These are phyloP conservation scores for Uncinocarpus reesii DNA, from an alignment of 2,329 filamentous ascomycete species.

Conservation along the genomic window DNA sequence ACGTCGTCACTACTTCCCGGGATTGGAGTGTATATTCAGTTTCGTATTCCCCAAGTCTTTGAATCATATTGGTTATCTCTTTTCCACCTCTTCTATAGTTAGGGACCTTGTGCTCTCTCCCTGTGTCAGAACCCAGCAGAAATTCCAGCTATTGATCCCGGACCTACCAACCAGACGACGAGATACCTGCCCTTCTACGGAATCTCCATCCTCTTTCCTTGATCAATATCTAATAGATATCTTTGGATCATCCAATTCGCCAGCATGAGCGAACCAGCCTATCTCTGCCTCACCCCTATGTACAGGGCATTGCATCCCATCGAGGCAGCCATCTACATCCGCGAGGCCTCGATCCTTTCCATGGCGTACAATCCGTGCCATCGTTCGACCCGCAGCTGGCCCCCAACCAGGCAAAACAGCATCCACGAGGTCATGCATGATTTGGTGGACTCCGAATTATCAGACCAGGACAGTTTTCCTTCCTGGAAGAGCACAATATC, in stretches of 20 bases:
- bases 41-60: not conserved
- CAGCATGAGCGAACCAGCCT: slow-evolving; percentile 7
- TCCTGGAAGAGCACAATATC: slow-evolving; percentile 3
- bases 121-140: too few species aligned
- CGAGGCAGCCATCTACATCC: not conserved
- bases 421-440: not conserved
- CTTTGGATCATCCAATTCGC: not conserved
- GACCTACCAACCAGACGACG: too few species aligned
- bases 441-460: not conserved
- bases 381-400: not conserved
- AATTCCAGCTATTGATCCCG: too few species aligned
- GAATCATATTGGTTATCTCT: too few species aligned
- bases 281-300: slow-evolving; percentile 10
- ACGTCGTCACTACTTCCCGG: too few species aligned
- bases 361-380: not conserved
- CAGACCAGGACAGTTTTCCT: not conserved
- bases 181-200: too few species aligned
- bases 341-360: not conserved
- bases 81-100: too few species aligned
- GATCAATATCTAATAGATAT: too few species aligned
- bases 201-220: too few species aligned
- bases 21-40: not conserved
- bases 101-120: too few species aligned
- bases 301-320: not conserved
- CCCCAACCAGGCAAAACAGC: not conserved